Evolutionary conservation across 2,329 filamentous ascomycete species (phyloP).

Genomic region (Alternaria longipes): DNA sequence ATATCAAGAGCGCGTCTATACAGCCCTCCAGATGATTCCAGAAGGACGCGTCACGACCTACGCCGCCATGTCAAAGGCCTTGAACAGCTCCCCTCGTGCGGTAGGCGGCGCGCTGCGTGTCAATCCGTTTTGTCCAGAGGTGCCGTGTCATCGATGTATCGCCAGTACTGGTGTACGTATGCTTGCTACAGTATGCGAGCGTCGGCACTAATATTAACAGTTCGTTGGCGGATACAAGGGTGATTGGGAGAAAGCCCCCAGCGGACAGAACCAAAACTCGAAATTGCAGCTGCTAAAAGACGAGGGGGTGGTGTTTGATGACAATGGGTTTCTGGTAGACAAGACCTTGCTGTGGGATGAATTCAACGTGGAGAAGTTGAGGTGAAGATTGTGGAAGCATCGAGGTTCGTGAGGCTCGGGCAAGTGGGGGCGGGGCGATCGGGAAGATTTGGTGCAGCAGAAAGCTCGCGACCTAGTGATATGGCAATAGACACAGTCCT

Average conservation of each 20-base stretch:
- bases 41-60: conserved; percentile 80
- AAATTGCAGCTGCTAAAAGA: conserved; percentile 68
- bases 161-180: conserved; percentile 70
- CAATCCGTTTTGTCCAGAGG: conserved; percentile 83
- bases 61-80: conserved; percentile 71
- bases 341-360: conserved; percentile 55
- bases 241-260: conserved; percentile 68
- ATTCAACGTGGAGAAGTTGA: conserved; percentile 47
- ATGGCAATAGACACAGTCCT: neutral
- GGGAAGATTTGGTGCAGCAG: conserved; percentile 19
- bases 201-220: conserved; percentile 24
- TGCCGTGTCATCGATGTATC: conserved; percentile 84
- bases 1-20: conserved; percentile 66
- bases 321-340: conserved; percentile 66
- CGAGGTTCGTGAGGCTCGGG: conserved; percentile 6
- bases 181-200: neutral
- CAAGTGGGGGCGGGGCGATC: conserved; percentile 33
- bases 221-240: conserved; percentile 75
- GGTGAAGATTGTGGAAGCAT: conserved; percentile 12
- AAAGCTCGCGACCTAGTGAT: neutral
- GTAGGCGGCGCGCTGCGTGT: conserved; percentile 78
- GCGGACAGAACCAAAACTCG: conserved; percentile 69
- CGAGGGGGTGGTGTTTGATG: conserved; percentile 73
- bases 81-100: conserved; percentile 76
- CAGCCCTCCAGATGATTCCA: conserved; percentile 79